These are phyloP conservation scores for Amanita brunnescens DNA, from an alignment of 768 basidiomycete genomes.

Conservation along the genomic window DNA sequence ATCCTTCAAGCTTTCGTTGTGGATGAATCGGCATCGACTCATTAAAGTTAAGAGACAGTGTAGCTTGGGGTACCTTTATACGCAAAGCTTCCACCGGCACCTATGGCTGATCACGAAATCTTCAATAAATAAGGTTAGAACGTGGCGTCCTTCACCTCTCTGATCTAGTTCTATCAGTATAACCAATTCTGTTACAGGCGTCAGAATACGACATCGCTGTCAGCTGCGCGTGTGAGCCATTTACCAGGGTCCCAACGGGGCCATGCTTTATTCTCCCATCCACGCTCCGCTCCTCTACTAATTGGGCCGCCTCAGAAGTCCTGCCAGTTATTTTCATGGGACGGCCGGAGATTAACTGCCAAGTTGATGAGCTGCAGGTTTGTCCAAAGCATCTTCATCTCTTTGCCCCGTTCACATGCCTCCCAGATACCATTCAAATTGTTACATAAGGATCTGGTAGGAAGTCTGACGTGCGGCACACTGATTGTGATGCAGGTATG, in stretches of 20 bases:
- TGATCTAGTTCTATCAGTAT: not conserved
- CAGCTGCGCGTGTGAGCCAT: not conserved
- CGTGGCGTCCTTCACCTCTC: not conserved
- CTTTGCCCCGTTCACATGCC: not conserved
- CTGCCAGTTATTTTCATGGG: conserved; percentile 1
- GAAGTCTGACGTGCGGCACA: not conserved
- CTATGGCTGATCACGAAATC: not conserved
- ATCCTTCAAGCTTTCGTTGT: not conserved
- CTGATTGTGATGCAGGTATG: not conserved
- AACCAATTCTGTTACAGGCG: not conserved
- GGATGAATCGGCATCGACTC: not conserved
- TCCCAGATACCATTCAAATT: not conserved
- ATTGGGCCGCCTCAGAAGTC: not conserved
- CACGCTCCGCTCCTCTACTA: conserved; percentile 1
- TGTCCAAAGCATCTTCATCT: not conserved
- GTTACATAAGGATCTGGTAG: not conserved
- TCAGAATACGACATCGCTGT: not conserved
- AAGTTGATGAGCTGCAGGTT: not conserved
- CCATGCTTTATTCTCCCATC: not conserved
- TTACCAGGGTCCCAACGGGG: not conserved
- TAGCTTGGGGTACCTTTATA: not conserved
- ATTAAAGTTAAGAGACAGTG: not conserved
- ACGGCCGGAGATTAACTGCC: conserved; percentile 2
- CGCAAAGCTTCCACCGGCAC: conserved; percentile 1
- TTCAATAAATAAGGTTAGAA: not conserved